Conservation (phyloP, 306 rosid species). For the Senna tora region DNA sequence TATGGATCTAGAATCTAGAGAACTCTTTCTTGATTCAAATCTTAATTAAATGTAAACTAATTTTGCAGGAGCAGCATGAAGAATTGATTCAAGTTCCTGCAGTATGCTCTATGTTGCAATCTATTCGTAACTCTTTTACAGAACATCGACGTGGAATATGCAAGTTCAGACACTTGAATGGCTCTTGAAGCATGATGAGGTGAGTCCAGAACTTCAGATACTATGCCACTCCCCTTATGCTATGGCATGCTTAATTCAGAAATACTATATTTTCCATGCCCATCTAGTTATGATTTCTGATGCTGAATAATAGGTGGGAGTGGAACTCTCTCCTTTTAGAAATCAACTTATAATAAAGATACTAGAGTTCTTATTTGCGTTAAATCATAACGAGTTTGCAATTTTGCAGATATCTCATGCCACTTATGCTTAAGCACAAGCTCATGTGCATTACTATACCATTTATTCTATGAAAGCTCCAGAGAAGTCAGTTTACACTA, state of each 20-base stretch:
- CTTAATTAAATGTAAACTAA: slow-evolving; percentile 9
- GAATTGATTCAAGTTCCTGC: slow-evolving; percentile 58
- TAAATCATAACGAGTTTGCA: slow-evolving; percentile 8
- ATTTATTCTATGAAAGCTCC: neutral
- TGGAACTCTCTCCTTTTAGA: neutral
- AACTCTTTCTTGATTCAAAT: slow-evolving; percentile 5
- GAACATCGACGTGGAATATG: slow-evolving; percentile 82
- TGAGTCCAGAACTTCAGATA: slow-evolving; percentile 4
- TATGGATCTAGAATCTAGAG: slow-evolving; percentile 1
- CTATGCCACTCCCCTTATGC: neutral
- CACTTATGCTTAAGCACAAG: neutral
- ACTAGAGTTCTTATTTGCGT: neutral
- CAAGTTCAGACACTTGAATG: slow-evolving; percentile 68
- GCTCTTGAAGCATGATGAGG: slow-evolving; percentile 48
- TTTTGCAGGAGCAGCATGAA: slow-evolving; percentile 72
- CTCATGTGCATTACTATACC: neutral
- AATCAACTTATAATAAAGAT: slow-evolving; percentile 10
- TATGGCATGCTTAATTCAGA: neutral
- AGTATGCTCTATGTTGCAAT: slow-evolving; percentile 62
- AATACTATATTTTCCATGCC: neutral
- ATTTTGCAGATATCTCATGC: slow-evolving; percentile 31
- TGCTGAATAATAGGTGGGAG: neutral
- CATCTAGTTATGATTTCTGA: neutral
- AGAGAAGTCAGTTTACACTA: slow-evolving; percentile 21
- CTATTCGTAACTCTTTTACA: slow-evolving; percentile 63